Conservation (phyloP, 805 yeast species). For the Candida vartiovaarae region DNA sequence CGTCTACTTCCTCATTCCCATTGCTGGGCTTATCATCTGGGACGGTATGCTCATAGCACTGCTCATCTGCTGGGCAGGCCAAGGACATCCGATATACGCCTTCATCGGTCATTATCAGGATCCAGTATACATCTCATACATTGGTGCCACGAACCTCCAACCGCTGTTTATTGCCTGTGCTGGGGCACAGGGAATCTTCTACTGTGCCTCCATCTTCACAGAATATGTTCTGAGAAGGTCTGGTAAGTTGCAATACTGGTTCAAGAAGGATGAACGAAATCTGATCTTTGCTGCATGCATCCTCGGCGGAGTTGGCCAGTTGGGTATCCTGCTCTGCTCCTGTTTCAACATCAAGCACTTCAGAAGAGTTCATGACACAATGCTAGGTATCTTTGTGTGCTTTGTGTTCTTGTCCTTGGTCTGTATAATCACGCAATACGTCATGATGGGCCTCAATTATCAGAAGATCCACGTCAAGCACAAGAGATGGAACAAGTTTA, state of each 20-base stretch:
- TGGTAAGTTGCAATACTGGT: slow-evolving; percentile 41
- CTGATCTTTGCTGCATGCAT: slow-evolving; percentile 34
- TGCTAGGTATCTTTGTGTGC: slow-evolving; percentile 69
- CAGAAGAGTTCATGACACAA: slow-evolving; percentile 50
- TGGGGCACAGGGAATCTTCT: slow-evolving; percentile 71
- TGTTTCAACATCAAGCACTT: slow-evolving; percentile 59
- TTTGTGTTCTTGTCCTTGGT: slow-evolving; percentile 50
- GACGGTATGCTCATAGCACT: slow-evolving; percentile 86
- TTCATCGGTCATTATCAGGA: slow-evolving; percentile 40
- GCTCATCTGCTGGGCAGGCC: slow-evolving; percentile 69
- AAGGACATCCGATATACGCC: slow-evolving; percentile 68
- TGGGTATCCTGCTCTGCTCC: slow-evolving; percentile 69
- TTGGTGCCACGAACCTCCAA: slow-evolving; percentile 82
- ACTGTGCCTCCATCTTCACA: slow-evolving; percentile 51
- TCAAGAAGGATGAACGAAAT: slow-evolving; percentile 30
- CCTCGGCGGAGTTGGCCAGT: slow-evolving; percentile 51
- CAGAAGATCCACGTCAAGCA: slow-evolving; percentile 27
- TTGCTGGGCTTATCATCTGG: slow-evolving; percentile 67
- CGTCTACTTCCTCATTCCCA: slow-evolving; percentile 52
- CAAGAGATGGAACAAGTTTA: slow-evolving; percentile 34
- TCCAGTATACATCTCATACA: slow-evolving; percentile 72
- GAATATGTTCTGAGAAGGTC: slow-evolving; percentile 57
- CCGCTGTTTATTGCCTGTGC: slow-evolving; percentile 79
- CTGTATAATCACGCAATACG: slow-evolving; percentile 38
- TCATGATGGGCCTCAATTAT: slow-evolving; percentile 39